These are phyloP conservation scores for Globisporangium irregulare DNA, from an alignment of 352 stramenopile species.

Conservation along the genomic window DNA sequence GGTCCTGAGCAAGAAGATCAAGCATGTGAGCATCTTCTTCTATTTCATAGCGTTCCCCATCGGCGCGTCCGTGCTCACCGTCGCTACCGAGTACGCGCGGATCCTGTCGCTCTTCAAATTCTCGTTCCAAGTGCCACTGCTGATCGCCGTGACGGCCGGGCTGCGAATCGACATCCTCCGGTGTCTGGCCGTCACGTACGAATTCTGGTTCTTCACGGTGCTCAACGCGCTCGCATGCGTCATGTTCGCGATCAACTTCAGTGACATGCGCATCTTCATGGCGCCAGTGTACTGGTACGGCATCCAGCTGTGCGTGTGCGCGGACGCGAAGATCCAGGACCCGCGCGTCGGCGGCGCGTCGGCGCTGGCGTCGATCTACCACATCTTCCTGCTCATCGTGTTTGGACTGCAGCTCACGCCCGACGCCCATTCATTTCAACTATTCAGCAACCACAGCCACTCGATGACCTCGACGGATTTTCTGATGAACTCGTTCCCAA, in stretches of 20 bases:
- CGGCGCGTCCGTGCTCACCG: constrained; percentile 1
- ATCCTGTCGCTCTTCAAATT: constrained; percentile 5
- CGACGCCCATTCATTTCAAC: background rate
- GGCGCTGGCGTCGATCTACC: constrained; percentile 2
- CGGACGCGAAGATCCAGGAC: constrained; percentile 8
- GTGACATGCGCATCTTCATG: constrained; percentile 20
- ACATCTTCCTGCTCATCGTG: constrained; percentile 11
- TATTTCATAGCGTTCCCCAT: constrained; percentile 6
- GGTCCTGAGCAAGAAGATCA: background rate
- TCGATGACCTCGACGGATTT: constrained; percentile 17
- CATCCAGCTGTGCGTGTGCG: constrained; percentile 8
- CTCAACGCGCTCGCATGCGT: constrained; percentile 16
- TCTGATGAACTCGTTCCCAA: constrained; percentile 27
- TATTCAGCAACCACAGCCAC: background rate
- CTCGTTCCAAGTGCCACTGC: background rate
- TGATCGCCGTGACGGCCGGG: background rate
- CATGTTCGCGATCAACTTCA: constrained; percentile 19
- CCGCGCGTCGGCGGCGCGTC: background rate
- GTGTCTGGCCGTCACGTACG: constrained; percentile 24
- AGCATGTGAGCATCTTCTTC: background rate
- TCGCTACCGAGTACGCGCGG: constrained; percentile 5
- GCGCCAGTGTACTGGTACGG: constrained; percentile 13
- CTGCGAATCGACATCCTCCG: background rate
- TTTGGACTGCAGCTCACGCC: constrained; percentile 4
- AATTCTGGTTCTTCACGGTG: constrained; percentile 38